Evolutionary conservation across 805 yeast genomes (phyloP), one percentile per base, ranked within the genome.

Genomic region (Starmerella kuoi): DNA sequence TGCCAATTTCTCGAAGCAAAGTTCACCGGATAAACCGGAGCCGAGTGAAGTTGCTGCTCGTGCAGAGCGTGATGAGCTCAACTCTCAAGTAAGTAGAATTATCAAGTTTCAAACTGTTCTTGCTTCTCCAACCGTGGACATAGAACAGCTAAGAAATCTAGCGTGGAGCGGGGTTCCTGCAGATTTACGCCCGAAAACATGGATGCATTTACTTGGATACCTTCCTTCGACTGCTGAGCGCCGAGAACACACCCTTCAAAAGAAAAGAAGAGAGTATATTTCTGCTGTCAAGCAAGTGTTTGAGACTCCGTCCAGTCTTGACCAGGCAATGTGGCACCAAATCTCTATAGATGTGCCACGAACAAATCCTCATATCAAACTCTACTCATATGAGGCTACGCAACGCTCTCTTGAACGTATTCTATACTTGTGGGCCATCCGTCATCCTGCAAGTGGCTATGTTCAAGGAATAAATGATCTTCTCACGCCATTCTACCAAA

Each of bases 361-460:
- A 58, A 88, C 98, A 0, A 85, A 85, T 54, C 97, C 96, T 4
- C 75, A 77, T 37, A 73, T 86, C 39, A 74, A 73, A 46, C 67
- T 88, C 28, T 88, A 88, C 55, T 68, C 79, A 14, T 73, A 59
- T 52, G 72, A 72, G 18, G 65, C 77, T 2, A 83, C 91, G 0
- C 97, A 88, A 52, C 65, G 76, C 42, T 75, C 93, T 14, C 65
- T 88, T 45, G 86, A 87, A 53, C 75, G 80, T 51, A 76, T 91
- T 8, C 64, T 88, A 41, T 88, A 86, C 56, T 65, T 88, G 26
- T 88, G 98, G 98, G 93, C 97, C 0, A 77, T 88, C 21, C 70
- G 97, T 51, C 97, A 91, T 58, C 97, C 98, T 1, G 95, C 97
- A 5, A 78, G 91, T 56, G 98, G 98, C 14, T 88, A 88, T 60